These are phyloP conservation scores for Chaetomiaceae sp. DNA, from an alignment of 2,329 filamentous ascomycete genomes.

Conservation along the genomic window DNA sequence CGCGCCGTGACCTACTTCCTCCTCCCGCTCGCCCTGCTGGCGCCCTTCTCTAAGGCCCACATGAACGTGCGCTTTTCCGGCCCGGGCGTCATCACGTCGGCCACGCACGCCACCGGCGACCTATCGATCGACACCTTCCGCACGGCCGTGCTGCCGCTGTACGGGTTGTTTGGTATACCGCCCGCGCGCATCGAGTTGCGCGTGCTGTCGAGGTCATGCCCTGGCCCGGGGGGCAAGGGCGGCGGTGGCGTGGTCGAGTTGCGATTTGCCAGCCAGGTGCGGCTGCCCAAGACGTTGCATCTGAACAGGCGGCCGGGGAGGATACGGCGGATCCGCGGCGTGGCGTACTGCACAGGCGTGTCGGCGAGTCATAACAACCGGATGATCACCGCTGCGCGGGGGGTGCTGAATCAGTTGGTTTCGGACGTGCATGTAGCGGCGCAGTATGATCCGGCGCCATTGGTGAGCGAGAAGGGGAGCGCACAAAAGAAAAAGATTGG, in stretches of 20 bases:
- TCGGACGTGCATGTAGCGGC: conserved; percentile 88
- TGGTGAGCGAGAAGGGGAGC: conserved; percentile 53
- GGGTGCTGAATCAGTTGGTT: conserved; percentile 79
- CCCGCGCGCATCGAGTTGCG: conserved; percentile 77
- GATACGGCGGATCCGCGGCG: conserved; percentile 83
- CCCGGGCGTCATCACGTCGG: conserved; percentile 85
- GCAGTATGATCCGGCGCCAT: conserved; percentile 65
- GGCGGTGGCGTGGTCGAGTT: conserved; percentile 92
- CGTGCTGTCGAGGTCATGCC: conserved; percentile 74
- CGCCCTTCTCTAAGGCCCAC: conserved; percentile 87
- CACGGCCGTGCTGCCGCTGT: conserved; percentile 86
- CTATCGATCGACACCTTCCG: conserved; percentile 90
- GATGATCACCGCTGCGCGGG: conserved; percentile 88
- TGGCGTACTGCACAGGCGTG: conserved; percentile 90
- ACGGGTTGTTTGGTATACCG: conserved; percentile 81
- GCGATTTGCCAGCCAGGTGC: conserved; percentile 87
- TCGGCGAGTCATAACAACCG: conserved; percentile 88
- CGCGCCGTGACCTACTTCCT: conserved; percentile 90
- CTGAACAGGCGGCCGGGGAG: conserved; percentile 74
- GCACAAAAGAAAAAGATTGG: conserved; percentile 62
- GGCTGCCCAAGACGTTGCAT: conserved; percentile 90
- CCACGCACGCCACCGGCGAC: conserved; percentile 74
- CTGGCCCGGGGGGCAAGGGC: conserved; percentile 67
- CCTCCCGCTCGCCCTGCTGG: conserved; percentile 80
- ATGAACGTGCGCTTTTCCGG: conserved; percentile 89